These are phyloP conservation scores for Phylloporus sp. DNA, from an alignment of 768 basidiomycete species.

Conservation along the genomic window DNA sequence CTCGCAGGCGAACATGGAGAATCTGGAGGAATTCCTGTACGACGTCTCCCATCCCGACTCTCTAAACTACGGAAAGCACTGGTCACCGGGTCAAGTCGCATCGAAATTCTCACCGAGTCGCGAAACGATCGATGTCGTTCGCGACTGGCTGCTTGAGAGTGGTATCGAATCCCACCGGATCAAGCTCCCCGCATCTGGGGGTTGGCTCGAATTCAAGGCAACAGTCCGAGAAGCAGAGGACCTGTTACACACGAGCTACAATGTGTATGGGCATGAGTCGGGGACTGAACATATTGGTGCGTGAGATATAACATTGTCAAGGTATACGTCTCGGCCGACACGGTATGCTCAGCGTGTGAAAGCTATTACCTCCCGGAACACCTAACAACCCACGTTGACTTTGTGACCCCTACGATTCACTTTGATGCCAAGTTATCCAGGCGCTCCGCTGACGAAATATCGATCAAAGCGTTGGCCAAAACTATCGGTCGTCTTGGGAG, in stretches of 20 bases:
- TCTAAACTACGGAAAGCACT: constrained; percentile 43
- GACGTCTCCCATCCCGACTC: constrained; percentile 44
- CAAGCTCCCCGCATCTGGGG: constrained; percentile 28
- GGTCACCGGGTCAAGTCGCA: constrained; percentile 37
- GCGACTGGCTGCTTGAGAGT: constrained; percentile 35
- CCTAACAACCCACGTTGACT: constrained; percentile 36
- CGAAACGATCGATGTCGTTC: constrained; percentile 36
- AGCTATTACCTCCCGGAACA: constrained; percentile 40
- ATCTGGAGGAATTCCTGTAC: constrained; percentile 39
- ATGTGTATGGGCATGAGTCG: constrained; percentile 38
- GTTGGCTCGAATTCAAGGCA: constrained; percentile 41
- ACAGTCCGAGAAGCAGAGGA: constrained; percentile 42
- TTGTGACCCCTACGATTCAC: constrained; percentile 44
- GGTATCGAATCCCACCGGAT: constrained; percentile 37
- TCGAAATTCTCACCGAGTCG: constrained; percentile 40
- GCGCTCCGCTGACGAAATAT: constrained; percentile 6
- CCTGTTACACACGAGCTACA: constrained; percentile 40
- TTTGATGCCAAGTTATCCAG: constrained; percentile 31
- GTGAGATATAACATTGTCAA: background rate
- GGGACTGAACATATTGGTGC: constrained; percentile 38
- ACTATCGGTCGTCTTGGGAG: constrained; percentile 12
- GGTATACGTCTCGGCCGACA: background rate
- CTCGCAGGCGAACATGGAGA: constrained; percentile 38
- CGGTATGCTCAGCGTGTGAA: constrained; percentile 32
- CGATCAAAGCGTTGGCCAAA: background rate